Evolutionary conservation across 805 yeast species (phyloP).

Genomic region (Sugiyamaella smithiae): DNA sequence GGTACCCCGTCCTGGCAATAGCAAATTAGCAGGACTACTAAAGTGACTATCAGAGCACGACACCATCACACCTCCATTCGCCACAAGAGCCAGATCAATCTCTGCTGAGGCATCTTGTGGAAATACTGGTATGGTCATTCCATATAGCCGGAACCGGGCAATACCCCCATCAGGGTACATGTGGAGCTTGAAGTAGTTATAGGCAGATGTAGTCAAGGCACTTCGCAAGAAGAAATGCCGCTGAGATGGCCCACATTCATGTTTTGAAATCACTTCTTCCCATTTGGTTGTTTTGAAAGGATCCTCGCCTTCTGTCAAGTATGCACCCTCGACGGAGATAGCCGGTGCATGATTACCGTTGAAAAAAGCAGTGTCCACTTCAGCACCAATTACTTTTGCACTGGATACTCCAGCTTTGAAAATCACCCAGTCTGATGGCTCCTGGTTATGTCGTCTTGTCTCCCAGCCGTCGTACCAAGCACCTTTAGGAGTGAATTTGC

Average conservation of each 20-base stretch:
- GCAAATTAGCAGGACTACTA: constrained; percentile 83
- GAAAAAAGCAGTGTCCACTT: constrained; percentile 91
- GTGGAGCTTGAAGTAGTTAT: constrained; percentile 76
- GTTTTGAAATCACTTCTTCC: constrained; percentile 65
- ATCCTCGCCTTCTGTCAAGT: constrained; percentile 23
- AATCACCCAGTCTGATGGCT: constrained; percentile 83
- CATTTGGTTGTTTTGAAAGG: constrained; percentile 42
- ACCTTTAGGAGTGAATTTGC: constrained; percentile 76
- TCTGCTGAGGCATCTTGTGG: constrained; percentile 46
- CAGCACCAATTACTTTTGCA: constrained; percentile 77
- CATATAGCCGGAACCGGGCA: constrained; percentile 89
- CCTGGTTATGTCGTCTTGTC: constrained; percentile 87
- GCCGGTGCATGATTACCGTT: constrained; percentile 94
- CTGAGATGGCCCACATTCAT: constrained; percentile 87
- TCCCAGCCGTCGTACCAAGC: constrained; percentile 99
- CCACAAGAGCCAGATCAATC: constrained; percentile 76
- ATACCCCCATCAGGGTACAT: constrained; percentile 99
- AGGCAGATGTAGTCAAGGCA: constrained; percentile 55
- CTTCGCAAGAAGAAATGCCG: constrained; percentile 75
- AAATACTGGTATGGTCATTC: constrained; percentile 71
- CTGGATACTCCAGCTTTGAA: constrained; percentile 78
- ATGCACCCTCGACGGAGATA: constrained; percentile 76
- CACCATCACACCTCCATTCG: constrained; percentile 86
- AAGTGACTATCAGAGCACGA: constrained; percentile 88
- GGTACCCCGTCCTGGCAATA: constrained; percentile 90